Evolutionary conservation across 352 stramenopile genomes (phyloP), one percentile per base, ranked within the genome.

Genomic region (Phytophthora crassamura): DNA sequence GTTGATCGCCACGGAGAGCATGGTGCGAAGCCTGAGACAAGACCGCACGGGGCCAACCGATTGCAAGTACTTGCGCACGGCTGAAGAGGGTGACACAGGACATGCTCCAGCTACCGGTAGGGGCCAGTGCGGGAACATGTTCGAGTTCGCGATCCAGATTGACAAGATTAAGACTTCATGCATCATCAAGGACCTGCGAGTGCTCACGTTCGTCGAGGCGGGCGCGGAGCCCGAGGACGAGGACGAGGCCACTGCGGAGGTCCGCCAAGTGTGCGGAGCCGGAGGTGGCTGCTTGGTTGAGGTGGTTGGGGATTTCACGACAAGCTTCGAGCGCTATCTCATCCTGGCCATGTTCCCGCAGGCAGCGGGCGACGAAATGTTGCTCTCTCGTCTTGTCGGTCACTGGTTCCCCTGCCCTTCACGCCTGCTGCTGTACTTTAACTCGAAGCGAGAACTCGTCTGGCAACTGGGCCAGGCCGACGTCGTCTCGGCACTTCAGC

Each of bases 391-490:
- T 39, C 14, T 52, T n/a, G 30, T 52, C 14, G 46, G 46, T 3
- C 3, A 39, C 25, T 39, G 25, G 15, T 28, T 52, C 15, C 36
- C 46, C 5, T 52, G 46, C n/a, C 46, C 46, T 25, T 15, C 38
- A 15, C 46, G 46, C 8, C 25, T 52, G 15, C 38, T 52, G 15
- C 28, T 52, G 46, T 25, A 39, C 30, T 52, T 52, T 25, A 52
- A 52, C 25, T 25, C 46, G 30, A 25, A 52, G 7, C 25, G 46
- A 40, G 46, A 52, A 30, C 46, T 52, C n/a, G 30, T 36, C 5
- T 30, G n/a, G 25, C 46, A 52, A 11, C 15, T 52, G 9, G 46
- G 18, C 6, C 46, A 52, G 3, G 46, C 30, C 28, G 46, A 52
- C n/a, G 38, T 52, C 25, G n/a, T 52, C 12, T 30, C 46, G 25